Evolutionary conservation across 192 early-diverging fungal genomes (phyloP), one percentile per base, ranked within the genome.

Genomic region (Phycomyces nitens): DNA sequence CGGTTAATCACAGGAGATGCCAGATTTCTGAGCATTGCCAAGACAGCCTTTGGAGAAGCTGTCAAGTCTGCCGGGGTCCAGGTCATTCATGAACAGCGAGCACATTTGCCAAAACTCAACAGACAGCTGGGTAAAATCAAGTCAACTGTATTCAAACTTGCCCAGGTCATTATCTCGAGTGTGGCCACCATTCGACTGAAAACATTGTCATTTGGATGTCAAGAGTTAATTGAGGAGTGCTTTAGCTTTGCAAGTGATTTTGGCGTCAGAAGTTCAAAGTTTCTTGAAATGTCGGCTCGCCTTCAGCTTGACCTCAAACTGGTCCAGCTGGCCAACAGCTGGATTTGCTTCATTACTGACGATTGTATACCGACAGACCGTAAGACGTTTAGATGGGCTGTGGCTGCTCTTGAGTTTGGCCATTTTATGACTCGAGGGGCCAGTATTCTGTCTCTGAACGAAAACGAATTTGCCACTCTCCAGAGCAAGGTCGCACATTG

Each of bases 271-370:
- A 79, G 80, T 0, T 62, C 87, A 22, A 77, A 78, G 58, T 82
- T 84, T 43, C 58, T 91, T 41, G 88, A 86, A 47, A 70, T 81
- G 12, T 77, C 72, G 39, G 75, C 78, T 20, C 79, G 88, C 47
- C 70, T 80, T 0, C 81, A 83, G 23, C 73, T 90, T 55, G 85
- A 90, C 42, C 50, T 88, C 53, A 85, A 85, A 23, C 71, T 95
- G 38, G 69, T 90, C 18, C 80, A 80, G 3, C 80, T 95, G 56
- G 81, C 89, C 12, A 89, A 91, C n/a, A 87, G 91, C 49, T 95
- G 93, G 93, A 85, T 90, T 54, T 86, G 87, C 53, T 95, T 95
- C 66, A 90, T 93, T 50, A 86, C 84, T 34, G 86, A 89, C 61
- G 90, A 95, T 64, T 92, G 92, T 67, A 77, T 83, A 57, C 89